A percentile compares a stretch with the other conserved stretches of the same genome.
phyloP scores from a whole-genome alignment of 2,329 filamentous ascomycete species.

The Fonsecaea multimorphosa region DNA sequence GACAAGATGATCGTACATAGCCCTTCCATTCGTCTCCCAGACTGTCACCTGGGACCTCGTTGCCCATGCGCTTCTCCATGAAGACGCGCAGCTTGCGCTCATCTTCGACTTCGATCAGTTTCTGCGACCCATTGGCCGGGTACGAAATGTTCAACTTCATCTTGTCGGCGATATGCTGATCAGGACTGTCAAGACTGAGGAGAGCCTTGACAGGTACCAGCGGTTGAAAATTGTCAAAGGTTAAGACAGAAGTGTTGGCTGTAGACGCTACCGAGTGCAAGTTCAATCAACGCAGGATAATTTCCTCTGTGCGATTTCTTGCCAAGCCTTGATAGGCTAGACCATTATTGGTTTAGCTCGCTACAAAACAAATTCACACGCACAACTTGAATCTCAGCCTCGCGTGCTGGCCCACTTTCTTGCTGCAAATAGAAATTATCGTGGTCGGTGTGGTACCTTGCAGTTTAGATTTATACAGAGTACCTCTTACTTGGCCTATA shows the following conservation, averaged over 20 bases:
- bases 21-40: constrained; percentile 99
- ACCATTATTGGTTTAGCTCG: neutral
- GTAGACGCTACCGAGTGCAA: neutral
- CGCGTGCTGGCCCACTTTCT: neutral
- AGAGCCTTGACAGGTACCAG: constrained; percentile 49
- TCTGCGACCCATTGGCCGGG: constrained; percentile 99
- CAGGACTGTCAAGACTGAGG: constrained; percentile 47
- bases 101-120: constrained; percentile 99
- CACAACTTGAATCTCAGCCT: neutral
- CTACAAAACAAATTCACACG: neutral
- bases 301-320: constrained; percentile 7
- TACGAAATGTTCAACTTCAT: constrained; percentile 84
- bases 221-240: constrained; percentile 42
- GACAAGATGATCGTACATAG: constrained; percentile 76
- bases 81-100: constrained; percentile 99
- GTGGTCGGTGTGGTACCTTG: neutral
- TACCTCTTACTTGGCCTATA: constrained; percentile 26
- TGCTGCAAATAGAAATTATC: neutral
- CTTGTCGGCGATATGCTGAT: constrained; percentile 41
- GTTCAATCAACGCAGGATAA: constrained; percentile 1
- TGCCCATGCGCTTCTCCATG: constrained; percentile 92
- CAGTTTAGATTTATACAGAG: neutral
- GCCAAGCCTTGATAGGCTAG: neutral
- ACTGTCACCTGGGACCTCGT: constrained; percentile 81
- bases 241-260: constrained; percentile 2